phyloP scores from a whole-genome alignment of 176 grass and related monocot genomes.

The Typha latifolia region DNA sequence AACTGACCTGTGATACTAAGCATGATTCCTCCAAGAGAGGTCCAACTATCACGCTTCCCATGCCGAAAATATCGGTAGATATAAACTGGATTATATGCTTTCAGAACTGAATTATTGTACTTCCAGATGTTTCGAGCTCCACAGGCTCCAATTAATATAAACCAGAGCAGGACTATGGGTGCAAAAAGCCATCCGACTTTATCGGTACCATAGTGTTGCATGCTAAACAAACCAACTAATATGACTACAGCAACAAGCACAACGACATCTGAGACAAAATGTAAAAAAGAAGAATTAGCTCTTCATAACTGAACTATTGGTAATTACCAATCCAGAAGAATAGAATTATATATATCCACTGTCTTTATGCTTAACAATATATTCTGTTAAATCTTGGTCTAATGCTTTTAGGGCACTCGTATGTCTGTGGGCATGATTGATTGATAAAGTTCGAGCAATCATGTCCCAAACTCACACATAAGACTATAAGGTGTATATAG shows the following conservation, averaged over 20 bases:
- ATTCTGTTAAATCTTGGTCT: no score
- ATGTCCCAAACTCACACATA: no score
- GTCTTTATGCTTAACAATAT: no score
- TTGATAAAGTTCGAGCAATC: no score
- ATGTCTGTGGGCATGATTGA: no score
- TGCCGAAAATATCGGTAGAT: conserved; percentile 60
- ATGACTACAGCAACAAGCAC: conserved; percentile 87
- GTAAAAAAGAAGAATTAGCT: conserved; percentile 20
- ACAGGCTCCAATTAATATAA: conserved; percentile 76
- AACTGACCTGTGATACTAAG: conserved; percentile 87
- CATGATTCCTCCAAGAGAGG: conserved; percentile 84
- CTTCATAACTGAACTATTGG: no score
- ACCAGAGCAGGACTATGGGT: conserved; percentile 87
- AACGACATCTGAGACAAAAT: conserved; percentile 59
- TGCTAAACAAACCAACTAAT: conserved; percentile 89
- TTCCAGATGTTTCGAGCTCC: conserved; percentile 87
- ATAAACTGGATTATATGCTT: conserved; percentile 79
- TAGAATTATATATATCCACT: no score
- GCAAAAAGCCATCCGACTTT: conserved; percentile 99
- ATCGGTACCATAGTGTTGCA: conserved; percentile 93
- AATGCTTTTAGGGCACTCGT: no score
- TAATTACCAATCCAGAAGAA: no score
- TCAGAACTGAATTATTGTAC: conserved; percentile 62
- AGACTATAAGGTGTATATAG: no score
- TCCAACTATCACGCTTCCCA: conserved; percentile 52